A percentile compares a stretch with the other conserved stretches of the same genome.
Evolutionary conservation across 495 filamentous ascomycete genomes (phyloP).

Genomic region (Penicillium riverlandense): DNA sequence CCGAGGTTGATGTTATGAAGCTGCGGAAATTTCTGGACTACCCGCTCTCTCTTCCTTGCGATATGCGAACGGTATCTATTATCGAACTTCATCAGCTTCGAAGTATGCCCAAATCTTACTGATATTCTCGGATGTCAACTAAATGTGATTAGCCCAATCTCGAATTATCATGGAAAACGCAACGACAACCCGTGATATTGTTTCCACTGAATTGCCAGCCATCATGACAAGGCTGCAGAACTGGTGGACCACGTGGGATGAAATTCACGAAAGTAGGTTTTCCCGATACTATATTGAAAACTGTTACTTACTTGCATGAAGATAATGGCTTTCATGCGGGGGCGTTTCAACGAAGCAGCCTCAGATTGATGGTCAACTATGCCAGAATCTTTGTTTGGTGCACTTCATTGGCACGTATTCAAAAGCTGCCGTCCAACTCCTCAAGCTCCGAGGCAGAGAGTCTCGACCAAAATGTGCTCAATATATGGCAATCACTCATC

Average conservation of each 20-base stretch:
- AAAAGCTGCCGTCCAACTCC: slow-evolving; percentile 25
- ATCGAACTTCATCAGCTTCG: slow-evolving; percentile 38
- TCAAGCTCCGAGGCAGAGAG: slow-evolving; percentile 16
- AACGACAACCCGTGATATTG: slow-evolving; percentile 21
- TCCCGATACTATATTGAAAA: not conserved
- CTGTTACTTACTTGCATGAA: not conserved
- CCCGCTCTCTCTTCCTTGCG: slow-evolving; percentile 33
- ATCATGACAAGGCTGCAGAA: slow-evolving; percentile 30
- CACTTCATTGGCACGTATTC: slow-evolving; percentile 31
- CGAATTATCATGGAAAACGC: slow-evolving; percentile 29
- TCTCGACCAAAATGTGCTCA: slow-evolving; percentile 19
- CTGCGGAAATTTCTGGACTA: slow-evolving; percentile 34
- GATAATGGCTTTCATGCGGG: slow-evolving; percentile 36
- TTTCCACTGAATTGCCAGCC: slow-evolving; percentile 23
- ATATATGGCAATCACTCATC: slow-evolving; percentile 32
- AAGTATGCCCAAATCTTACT: slow-evolving; percentile 7
- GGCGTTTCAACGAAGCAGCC: slow-evolving; percentile 34
- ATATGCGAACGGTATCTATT: slow-evolving; percentile 36
- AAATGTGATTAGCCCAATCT: slow-evolving; percentile 13
- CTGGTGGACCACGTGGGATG: slow-evolving; percentile 38
- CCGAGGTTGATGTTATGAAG: slow-evolving; percentile 32
- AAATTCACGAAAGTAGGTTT: slow-evolving; percentile 33
- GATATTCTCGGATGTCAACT: not conserved
- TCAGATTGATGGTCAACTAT: slow-evolving; percentile 33
- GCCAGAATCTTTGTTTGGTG: slow-evolving; percentile 34